phyloP scores from a whole-genome alignment of 2,329 filamentous ascomycete genomes.

The Triangularia setosa region DNA sequence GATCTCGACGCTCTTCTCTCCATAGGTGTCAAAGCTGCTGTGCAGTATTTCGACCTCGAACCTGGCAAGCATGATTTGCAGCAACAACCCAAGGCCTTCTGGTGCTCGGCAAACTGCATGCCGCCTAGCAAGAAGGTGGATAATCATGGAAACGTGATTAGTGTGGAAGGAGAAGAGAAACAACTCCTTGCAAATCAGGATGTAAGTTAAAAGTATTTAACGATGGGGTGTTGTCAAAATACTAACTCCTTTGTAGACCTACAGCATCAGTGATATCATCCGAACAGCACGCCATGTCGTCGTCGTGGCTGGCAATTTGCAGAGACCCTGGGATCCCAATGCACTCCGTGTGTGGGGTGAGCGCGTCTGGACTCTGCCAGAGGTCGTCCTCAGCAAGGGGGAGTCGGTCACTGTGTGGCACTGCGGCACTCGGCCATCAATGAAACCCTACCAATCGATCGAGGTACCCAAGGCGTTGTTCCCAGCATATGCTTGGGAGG shows the following conservation, averaged over 20 bases:
- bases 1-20: background rate
- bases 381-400: conserved; percentile 27
- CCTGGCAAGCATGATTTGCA: background rate
- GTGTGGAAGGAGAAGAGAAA: background rate
- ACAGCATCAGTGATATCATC: conserved; percentile 26
- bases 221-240: too few relatives aligned
- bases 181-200: background rate
- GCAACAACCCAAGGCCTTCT: background rate
- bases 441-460: conserved; percentile 11
- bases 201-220: background rate
- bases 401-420: conserved; percentile 26
- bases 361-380: conserved; percentile 32
- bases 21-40: background rate
- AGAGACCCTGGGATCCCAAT: background rate
- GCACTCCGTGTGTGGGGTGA: conserved; percentile 27
- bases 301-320: conserved; percentile 18
- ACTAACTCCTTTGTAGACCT: conserved; percentile 15
- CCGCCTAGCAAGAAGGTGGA: background rate
- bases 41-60: background rate
- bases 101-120: conserved; percentile 10
- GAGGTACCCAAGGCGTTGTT: conserved; percentile 33
- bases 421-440: conserved; percentile 23
- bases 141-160: background rate
- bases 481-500: conserved; percentile 30
- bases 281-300: conserved; percentile 21